Evolutionary conservation across 345 rosid genomes (phyloP), one percentile per base, ranked within the genome.

Genomic region (Salix suchowensis): DNA sequence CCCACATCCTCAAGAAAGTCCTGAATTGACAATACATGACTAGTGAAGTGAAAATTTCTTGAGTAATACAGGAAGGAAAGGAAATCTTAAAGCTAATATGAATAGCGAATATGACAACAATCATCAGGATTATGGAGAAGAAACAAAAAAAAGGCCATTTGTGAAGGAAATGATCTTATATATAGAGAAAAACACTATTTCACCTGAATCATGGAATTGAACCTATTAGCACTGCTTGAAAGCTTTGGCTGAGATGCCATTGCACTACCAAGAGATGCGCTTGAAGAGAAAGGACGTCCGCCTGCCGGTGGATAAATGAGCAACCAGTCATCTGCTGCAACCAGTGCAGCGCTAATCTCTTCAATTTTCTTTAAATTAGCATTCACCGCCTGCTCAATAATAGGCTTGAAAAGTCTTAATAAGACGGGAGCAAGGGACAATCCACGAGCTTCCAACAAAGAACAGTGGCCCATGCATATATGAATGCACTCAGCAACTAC

Each of bases 171-270:
- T 2, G 2, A 23, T 19, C 26, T 23, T 30, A 2, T 30, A 3
- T 24, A 24, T 15, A 30, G 4, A 76, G 52, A 61, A 76, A 77
- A 71, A 9, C 39, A 21, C 36, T 66, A 60, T 76, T 80, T 69
- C 65, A 94, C 97, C 95, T 91, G 97, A 83, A 91, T 90, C 91
- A 90, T 88, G 52, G 92, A 83, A 83, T 88, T 91, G 80, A 95
- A 91, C 79, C 85, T 88, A 70, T 90, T 87, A 55, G 94, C 94
- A 74, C 98, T 95, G 81, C 79, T 81, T 67, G 97, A 89, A 50
- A 95, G 96, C 85, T 85, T 90, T 46, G 91, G 91, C 76, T 87
- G 93, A 0, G 87, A 83, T 65, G 80, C 74, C 24, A 75, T 78
- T 54, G 32, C 77, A 60, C 37, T 76, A 74, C 77, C 65, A 40